phyloP scores from a whole-genome alignment of 768 basidiomycete genomes.

The Leccinellum luteum region DNA sequence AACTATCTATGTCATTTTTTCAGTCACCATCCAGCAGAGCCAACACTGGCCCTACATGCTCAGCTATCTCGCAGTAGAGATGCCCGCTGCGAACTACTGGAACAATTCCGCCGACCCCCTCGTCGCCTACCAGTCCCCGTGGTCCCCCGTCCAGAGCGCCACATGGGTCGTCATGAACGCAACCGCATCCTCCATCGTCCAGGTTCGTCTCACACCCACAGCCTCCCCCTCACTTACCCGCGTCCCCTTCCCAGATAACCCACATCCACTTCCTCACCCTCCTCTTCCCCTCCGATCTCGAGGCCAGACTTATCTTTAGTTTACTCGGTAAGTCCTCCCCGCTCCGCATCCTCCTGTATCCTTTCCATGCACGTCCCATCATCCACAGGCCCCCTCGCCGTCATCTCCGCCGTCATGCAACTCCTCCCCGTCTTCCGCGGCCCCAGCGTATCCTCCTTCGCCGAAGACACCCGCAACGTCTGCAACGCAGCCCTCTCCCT shows the following conservation, averaged over 20 bases:
- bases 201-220: constrained; percentile 50
- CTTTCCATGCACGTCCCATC: not conserved
- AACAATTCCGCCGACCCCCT: constrained; percentile 21
- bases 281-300: constrained; percentile 87
- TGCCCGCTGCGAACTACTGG: constrained; percentile 35
- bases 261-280: constrained; percentile 98
- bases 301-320: constrained; percentile 80
- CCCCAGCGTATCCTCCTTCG: constrained; percentile 44
- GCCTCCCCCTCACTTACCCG: constrained; percentile 53
- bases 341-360: fast-evolving
- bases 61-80: constrained; percentile 80
- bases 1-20: constrained; percentile 73
- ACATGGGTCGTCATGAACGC: constrained; percentile 91
- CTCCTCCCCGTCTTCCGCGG: constrained; percentile 61
- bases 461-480: constrained; percentile 82
- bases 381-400: constrained; percentile 80
- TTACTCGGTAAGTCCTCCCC: constrained; percentile 61
- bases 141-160: constrained; percentile 63
- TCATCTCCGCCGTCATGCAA: constrained; percentile 81
- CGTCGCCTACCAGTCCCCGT: constrained; percentile 34
- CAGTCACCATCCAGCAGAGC: constrained; percentile 57
- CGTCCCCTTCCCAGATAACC: constrained; percentile 70
- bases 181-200: constrained; percentile 76
- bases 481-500: constrained; percentile 97
- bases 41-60: constrained; percentile 94